Conservation (phyloP, 2,329 filamentous ascomycete species). For the Penicillium sp. region DNA sequence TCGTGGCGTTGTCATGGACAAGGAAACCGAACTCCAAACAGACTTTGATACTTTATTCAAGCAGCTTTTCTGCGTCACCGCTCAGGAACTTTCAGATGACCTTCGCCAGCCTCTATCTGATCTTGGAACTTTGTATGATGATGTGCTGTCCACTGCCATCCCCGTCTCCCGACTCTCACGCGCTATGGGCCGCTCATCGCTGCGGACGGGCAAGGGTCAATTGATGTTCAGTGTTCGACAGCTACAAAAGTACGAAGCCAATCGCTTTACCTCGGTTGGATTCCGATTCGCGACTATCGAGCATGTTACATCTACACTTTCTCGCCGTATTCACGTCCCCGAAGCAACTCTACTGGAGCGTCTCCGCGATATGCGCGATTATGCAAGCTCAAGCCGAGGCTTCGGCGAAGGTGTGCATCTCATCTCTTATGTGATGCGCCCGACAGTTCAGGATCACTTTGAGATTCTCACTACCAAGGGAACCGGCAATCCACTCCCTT, state of each 20-base stretch:
- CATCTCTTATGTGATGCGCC: slow-evolving; percentile 46
- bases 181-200: slow-evolving; percentile 31
- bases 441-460: slow-evolving; percentile 60
- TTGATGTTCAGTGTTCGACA: slow-evolving; percentile 77
- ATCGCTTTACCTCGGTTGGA: slow-evolving; percentile 68
- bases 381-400: slow-evolving; percentile 39
- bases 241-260: slow-evolving; percentile 60
- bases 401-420: slow-evolving; percentile 45
- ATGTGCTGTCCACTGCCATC: slow-evolving; percentile 68
- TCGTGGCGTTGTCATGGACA: slow-evolving; percentile 36
- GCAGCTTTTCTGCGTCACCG: slow-evolving; percentile 80
- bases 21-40: slow-evolving; percentile 59
- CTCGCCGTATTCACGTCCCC: slow-evolving; percentile 73
- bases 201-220: slow-evolving; percentile 65
- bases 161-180: slow-evolving; percentile 33
- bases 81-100: slow-evolving; percentile 69
- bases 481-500: slow-evolving; percentile 63
- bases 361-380: slow-evolving; percentile 66
- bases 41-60: slow-evolving; percentile 77
- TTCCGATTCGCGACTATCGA: slow-evolving; percentile 74
- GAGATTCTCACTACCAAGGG: slow-evolving; percentile 63
- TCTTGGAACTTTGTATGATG: slow-evolving; percentile 72
- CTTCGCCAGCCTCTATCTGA: slow-evolving; percentile 65
- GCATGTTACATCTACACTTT: slow-evolving; percentile 69
- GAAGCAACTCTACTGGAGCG: slow-evolving; percentile 61